Evolutionary conservation across 2,329 filamentous ascomycete species (phyloP).

Genomic region (Fusarium temperatum): DNA sequence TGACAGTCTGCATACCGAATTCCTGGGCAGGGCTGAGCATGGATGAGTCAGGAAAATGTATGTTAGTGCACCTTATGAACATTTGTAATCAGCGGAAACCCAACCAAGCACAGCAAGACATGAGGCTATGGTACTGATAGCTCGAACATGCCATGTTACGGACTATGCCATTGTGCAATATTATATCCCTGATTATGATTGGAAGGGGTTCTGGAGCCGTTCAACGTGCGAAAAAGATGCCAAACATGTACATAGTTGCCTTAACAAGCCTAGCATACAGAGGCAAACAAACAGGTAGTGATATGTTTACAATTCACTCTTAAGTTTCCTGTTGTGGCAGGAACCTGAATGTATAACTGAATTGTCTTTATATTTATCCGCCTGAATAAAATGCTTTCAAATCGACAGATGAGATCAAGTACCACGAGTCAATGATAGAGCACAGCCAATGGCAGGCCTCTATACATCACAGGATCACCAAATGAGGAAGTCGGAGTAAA

Average conservation of each 20-base stretch:
- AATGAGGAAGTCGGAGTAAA: constrained; percentile 35
- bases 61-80: not conserved
- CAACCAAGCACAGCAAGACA: not conserved
- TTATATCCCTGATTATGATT: too few species aligned
- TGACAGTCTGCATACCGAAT: not conserved
- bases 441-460: constrained; percentile 23
- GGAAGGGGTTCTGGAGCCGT: not conserved
- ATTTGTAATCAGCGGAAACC: constrained; percentile 11
- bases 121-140: not conserved
- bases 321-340: too few species aligned
- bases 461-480: not conserved
- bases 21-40: not conserved
- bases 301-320: not conserved
- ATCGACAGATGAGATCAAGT: not conserved
- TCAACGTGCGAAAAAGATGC: not conserved
- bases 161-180: not conserved
- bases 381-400: not conserved
- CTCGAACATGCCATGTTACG: not conserved
- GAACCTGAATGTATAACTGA: accelerated
- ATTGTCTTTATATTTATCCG: not conserved
- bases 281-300: not conserved
- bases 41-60: constrained; percentile 6
- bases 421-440: not conserved
- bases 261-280: not conserved
- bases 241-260: not conserved